phyloP scores from a whole-genome alignment of 768 basidiomycete species.

The Rhizopogon salebrosus region DNA sequence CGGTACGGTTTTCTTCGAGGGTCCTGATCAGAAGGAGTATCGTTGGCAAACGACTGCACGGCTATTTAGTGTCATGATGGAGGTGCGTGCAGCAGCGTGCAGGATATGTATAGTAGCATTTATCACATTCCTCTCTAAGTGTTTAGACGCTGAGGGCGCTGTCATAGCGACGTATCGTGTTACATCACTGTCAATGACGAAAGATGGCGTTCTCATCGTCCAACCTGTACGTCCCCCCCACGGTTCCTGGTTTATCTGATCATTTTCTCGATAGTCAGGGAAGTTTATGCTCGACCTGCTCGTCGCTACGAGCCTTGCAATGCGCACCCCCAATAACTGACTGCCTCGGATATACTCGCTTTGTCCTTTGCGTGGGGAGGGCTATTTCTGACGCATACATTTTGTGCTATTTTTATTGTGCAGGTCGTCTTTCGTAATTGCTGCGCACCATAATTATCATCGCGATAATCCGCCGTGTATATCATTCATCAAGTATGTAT shows the following conservation, averaged over 20 bases:
- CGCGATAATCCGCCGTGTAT: background rate
- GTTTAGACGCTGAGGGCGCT: conserved; percentile 11
- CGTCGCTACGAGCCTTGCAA: conserved; percentile 22
- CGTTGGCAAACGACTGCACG: conserved; percentile 11
- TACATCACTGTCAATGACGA: conserved; percentile 17
- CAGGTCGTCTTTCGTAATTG: background rate
- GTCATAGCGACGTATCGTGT: conserved; percentile 24
- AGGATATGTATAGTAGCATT: background rate
- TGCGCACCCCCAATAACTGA: conserved; percentile 17
- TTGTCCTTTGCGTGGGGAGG: background rate
- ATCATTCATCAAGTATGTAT: background rate
- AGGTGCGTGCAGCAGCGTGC: conserved; percentile 8
- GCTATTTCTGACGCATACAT: background rate
- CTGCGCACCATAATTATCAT: too few species aligned
- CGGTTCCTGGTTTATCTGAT: background rate
- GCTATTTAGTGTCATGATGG: conserved; percentile 18
- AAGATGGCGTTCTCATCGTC: conserved; percentile 23
- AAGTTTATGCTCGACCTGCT: conserved; percentile 22
- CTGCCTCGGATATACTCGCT: background rate
- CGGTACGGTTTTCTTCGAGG: conserved; percentile 18
- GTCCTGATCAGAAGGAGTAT: conserved; percentile 18
- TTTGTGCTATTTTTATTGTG: background rate
- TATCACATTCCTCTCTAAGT: conserved; percentile 9
- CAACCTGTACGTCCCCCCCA: conserved; percentile 17
- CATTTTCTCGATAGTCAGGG: conserved; percentile 10